A percentile compares a stretch with the other conserved stretches of the same genome.
phyloP scores from a whole-genome alignment of 306 rosid genomes.

The Cajanus cajan region DNA sequence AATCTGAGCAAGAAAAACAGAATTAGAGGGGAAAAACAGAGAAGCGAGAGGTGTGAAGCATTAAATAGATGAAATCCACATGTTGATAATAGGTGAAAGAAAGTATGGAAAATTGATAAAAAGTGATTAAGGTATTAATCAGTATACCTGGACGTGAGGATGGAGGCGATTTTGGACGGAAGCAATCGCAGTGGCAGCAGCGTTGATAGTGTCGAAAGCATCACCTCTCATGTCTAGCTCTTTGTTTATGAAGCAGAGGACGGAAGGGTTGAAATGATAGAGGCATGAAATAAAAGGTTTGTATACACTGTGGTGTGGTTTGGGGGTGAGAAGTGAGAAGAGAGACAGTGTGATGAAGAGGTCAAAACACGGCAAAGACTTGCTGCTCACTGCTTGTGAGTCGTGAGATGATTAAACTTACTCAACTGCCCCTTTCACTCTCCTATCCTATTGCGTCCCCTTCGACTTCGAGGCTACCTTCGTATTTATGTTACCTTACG shows the following conservation, averaged over 20 bases:
- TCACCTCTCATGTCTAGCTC: slow-evolving; percentile 50
- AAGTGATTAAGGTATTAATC: background rate
- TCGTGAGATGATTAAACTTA: too few species aligned
- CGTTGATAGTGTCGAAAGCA: slow-evolving; percentile 79
- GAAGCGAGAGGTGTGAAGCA: background rate
- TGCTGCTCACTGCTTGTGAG: too few species aligned
- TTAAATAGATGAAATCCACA: background rate
- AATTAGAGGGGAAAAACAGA: background rate
- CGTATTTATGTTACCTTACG: background rate
- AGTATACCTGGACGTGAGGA: slow-evolving; percentile 50
- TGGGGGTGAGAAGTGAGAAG: background rate
- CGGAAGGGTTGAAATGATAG: background rate
- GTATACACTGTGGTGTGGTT: slow-evolving; percentile 11
- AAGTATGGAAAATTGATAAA: background rate
- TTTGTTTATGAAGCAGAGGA: background rate
- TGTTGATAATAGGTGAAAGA: background rate
- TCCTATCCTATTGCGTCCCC: background rate
- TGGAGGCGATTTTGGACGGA: slow-evolving; percentile 52
- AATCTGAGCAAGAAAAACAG: background rate
- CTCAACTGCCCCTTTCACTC: background rate
- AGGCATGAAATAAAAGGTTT: background rate
- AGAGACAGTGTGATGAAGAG: slow-evolving; percentile 2
- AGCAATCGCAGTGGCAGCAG: slow-evolving; percentile 87
- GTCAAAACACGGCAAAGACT: slow-evolving; percentile 96
- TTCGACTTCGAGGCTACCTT: background rate